Evolutionary conservation across 1,139 yeast genomes (phyloP).

Genomic region (Taiozyma sp.): DNA sequence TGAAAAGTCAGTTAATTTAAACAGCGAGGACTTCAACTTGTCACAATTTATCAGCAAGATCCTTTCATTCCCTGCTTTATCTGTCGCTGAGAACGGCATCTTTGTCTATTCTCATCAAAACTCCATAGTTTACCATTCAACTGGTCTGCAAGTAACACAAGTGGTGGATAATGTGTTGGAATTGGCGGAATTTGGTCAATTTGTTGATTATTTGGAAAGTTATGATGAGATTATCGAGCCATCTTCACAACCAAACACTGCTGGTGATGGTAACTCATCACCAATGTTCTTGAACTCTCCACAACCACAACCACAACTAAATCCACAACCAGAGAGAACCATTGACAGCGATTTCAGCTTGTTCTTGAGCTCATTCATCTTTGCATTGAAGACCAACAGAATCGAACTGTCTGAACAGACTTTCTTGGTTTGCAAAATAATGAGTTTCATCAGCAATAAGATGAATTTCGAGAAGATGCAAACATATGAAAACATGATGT

Average conservation of each 20-base stretch:
- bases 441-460: constrained; percentile 1
- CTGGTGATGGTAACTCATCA: too few species aligned
- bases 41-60: constrained; percentile 8
- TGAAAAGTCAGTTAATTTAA: constrained; percentile 5
- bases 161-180: constrained; percentile 6
- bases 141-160: not conserved
- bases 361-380: constrained; percentile 10
- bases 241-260: not conserved
- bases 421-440: constrained; percentile 1
- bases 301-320: not conserved
- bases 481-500: constrained; percentile 17
- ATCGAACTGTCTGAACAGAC: constrained; percentile 13
- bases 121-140: constrained; percentile 2
- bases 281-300: not conserved
- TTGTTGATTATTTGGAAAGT: constrained; percentile 6
- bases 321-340: not conserved
- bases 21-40: constrained; percentile 3
- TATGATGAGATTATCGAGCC: not conserved
- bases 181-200: constrained; percentile 5
- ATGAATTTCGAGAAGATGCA: constrained; percentile 10
- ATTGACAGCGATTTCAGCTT: constrained; percentile 6
- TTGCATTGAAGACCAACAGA: constrained; percentile 9
- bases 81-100: constrained; percentile 2
- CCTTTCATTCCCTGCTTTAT: not conserved
- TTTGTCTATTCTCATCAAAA: constrained; percentile 9